Percentiles rank a stretch among this genome's conserved stretches.
Conservation (phyloP, 75 land plant genomes). For the Cunninghamia lanceolata region DNA sequence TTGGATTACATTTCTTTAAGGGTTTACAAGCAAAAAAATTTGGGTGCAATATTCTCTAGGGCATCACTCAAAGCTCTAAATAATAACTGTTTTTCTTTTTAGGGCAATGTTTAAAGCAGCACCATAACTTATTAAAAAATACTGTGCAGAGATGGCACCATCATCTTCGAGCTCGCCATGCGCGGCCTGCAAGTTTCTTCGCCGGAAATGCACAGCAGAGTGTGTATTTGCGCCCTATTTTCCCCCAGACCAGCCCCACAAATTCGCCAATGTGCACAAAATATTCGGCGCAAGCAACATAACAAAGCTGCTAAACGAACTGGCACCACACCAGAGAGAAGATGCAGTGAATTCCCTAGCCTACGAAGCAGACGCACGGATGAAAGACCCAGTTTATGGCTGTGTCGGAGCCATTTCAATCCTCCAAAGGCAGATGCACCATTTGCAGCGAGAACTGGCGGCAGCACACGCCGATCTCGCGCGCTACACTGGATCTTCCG, state of each 20-base stretch:
- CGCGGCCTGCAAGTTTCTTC: slow-evolving; percentile 46
- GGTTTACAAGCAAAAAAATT: no score
- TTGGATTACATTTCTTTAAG: no score
- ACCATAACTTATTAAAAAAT: no score
- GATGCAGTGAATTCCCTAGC: slow-evolving; percentile 66
- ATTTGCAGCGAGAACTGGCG: slow-evolving; percentile 60
- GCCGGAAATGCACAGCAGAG: slow-evolving; percentile 57
- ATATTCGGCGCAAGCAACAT: slow-evolving; percentile 70
- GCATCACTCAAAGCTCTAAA: no score
- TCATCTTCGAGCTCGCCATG: slow-evolving; percentile 44
- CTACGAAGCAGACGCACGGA: slow-evolving; percentile 61
- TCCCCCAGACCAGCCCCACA: slow-evolving; percentile 59
- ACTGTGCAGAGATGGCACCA: slow-evolving; percentile 12
- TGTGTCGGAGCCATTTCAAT: slow-evolving; percentile 60
- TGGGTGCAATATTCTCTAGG: no score
- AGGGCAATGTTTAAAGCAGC: no score
- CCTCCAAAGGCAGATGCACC: slow-evolving; percentile 49
- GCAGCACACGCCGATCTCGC: slow-evolving; percentile 53
- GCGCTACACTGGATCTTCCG: slow-evolving; percentile 22
- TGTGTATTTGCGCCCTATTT: slow-evolving; percentile 69
- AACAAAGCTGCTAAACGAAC: slow-evolving; percentile 63
- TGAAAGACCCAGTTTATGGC: slow-evolving; percentile 61
- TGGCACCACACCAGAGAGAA: slow-evolving; percentile 46
- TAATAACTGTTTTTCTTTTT: no score
- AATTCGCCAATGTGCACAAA: slow-evolving; percentile 58